Evolutionary conservation across 2,329 filamentous ascomycete species (phyloP).

Genomic region (Capronia americana): DNA sequence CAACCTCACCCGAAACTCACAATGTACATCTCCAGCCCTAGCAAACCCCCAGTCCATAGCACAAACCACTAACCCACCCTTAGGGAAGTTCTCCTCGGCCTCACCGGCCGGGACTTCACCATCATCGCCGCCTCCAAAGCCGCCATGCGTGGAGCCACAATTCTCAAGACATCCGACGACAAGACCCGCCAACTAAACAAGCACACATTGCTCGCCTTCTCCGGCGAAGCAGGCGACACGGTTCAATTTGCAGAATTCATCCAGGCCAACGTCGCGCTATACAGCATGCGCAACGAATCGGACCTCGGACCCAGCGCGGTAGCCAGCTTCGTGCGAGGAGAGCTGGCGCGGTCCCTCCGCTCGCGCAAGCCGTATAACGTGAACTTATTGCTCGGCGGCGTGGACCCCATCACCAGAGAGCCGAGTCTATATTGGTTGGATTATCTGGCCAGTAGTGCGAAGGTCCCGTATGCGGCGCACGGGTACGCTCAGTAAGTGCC

Average conservation of each 20-base stretch:
- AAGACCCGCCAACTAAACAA: constrained; percentile 94
- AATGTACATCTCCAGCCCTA: constrained; percentile 5
- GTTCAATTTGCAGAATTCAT: constrained; percentile 99
- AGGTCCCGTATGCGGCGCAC: constrained; percentile 93
- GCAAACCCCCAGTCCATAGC: neutral
- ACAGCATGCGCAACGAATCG: constrained; percentile 96
- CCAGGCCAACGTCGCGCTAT: constrained; percentile 96
- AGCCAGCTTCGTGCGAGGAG: constrained; percentile 89
- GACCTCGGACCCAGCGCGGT: constrained; percentile 89
- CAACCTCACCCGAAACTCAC: neutral
- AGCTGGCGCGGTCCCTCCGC: constrained; percentile 87
- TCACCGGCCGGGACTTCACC: constrained; percentile 99
- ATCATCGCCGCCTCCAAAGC: constrained; percentile 97
- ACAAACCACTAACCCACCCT: constrained; percentile 10
- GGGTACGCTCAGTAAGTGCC: constrained; percentile 88
- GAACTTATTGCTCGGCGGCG: constrained; percentile 91
- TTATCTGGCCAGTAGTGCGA: constrained; percentile 87
- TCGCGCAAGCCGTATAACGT: constrained; percentile 95
- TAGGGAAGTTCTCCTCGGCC: constrained; percentile 97
- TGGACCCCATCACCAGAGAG: constrained; percentile 89
- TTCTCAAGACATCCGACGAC: constrained; percentile 94
- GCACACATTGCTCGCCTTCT: constrained; percentile 93
- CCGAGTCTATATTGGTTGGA: constrained; percentile 96
- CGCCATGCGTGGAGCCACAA: constrained; percentile 94
- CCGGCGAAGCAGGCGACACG: constrained; percentile 94